Evolutionary conservation across 2,329 filamentous ascomycete genomes (phyloP).

Genomic region (Endothia cerciana): DNA sequence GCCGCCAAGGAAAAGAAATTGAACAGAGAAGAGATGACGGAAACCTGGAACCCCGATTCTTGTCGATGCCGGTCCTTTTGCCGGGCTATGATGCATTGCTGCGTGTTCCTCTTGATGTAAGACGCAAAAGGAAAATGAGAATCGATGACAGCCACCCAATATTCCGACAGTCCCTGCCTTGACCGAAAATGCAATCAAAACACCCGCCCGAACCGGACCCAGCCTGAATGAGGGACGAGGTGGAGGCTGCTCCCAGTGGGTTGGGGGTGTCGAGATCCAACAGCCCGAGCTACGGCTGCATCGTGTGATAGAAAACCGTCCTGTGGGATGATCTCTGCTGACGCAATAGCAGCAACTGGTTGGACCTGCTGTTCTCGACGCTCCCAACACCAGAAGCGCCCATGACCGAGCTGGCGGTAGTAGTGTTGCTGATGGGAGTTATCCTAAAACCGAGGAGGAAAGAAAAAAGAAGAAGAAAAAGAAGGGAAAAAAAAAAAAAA

Average conservation of each 20-base stretch:
- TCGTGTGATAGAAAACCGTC: not conserved
- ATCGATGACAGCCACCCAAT: slow-evolving; percentile 49
- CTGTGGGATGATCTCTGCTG: not conserved
- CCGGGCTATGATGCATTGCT: slow-evolving; percentile 63
- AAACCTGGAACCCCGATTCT: slow-evolving; percentile 38
- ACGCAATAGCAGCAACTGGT: not conserved
- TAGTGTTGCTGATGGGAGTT: slow-evolving; percentile 39
- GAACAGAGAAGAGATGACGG: slow-evolving; percentile 35
- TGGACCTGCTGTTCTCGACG: not conserved
- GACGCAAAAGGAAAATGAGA: slow-evolving; percentile 35
- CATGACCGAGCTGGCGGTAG: slow-evolving; percentile 55
- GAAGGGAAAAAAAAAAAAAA: slow-evolving; percentile 36
- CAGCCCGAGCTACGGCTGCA: slow-evolving; percentile 16
- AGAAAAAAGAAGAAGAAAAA: slow-evolving; percentile 43
- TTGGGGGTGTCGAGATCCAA: not conserved
- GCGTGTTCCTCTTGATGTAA: slow-evolving; percentile 62
- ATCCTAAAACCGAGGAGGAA: slow-evolving; percentile 44
- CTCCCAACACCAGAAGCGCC: slow-evolving; percentile 31
- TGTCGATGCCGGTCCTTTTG: slow-evolving; percentile 46
- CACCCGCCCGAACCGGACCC: slow-evolving; percentile 52
- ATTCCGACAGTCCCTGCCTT: slow-evolving; percentile 49
- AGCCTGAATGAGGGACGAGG: slow-evolving; percentile 57
- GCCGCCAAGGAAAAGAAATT: slow-evolving; percentile 39
- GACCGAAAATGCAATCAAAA: slow-evolving; percentile 58
- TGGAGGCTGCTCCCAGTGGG: slow-evolving; percentile 39